Percentiles rank a stretch among this genome's conserved stretches.
Evolutionary conservation across 2,329 filamentous ascomycete species (phyloP).

Genomic region (Phaeosphaeria sp.): DNA sequence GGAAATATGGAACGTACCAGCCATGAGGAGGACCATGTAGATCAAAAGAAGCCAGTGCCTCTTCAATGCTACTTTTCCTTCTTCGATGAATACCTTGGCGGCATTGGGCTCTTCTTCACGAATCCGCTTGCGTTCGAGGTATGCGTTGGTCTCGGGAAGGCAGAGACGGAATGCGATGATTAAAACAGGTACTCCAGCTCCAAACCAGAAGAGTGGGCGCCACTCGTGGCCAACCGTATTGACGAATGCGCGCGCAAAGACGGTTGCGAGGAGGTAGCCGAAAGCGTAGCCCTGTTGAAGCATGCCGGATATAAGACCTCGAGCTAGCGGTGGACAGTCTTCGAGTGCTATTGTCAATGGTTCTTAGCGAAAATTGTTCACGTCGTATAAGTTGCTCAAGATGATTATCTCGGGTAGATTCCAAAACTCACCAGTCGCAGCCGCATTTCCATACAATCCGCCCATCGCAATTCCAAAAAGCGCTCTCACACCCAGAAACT

Average conservation of each 20-base stretch:
- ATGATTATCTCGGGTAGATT: background rate
- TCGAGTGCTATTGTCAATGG: constrained; percentile 56
- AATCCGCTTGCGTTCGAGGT: constrained; percentile 69
- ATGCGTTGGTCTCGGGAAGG: constrained; percentile 80
- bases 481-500: constrained; percentile 66
- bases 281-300: constrained; percentile 70
- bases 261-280: constrained; percentile 67
- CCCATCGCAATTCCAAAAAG: constrained; percentile 71
- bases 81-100: constrained; percentile 72
- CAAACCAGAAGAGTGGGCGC: constrained; percentile 91
- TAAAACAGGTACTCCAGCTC: constrained; percentile 77
- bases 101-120: constrained; percentile 66
- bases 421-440: constrained; percentile 55
- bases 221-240: constrained; percentile 80
- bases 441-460: constrained; percentile 67
- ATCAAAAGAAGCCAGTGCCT: constrained; percentile 80
- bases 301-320: constrained; percentile 67
- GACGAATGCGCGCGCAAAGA: constrained; percentile 68
- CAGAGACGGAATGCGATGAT: constrained; percentile 81
- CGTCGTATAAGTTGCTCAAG: no score
- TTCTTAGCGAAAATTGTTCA: background rate
- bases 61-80: constrained; percentile 79
- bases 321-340: constrained; percentile 65
- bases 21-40: constrained; percentile 87
- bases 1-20: constrained; percentile 51